Percentiles rank a stretch among this genome's conserved stretches.
These are phyloP conservation scores for Erysiphe pulchra DNA, from an alignment of 2,329 filamentous ascomycete genomes.

Conservation along the genomic window DNA sequence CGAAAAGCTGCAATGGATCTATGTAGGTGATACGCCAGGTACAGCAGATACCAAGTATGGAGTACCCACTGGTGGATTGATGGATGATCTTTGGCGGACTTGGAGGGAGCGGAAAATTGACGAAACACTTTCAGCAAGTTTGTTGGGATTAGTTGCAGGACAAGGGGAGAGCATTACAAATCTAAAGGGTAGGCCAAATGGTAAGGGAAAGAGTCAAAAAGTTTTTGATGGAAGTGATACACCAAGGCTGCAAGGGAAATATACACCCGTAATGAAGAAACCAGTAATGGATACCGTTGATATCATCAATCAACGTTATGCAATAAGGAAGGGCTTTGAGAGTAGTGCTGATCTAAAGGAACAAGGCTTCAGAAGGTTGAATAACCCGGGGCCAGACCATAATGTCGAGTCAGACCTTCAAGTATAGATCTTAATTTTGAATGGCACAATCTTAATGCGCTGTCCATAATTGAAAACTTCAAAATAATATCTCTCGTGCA, in stretches of 20 bases:
- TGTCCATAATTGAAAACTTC: too few relatives aligned
- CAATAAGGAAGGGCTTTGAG: constrained; percentile 31
- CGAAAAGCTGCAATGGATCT: constrained; percentile 53
- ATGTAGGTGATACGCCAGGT: constrained; percentile 40
- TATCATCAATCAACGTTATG: constrained; percentile 33
- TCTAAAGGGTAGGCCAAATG: constrained; percentile 2
- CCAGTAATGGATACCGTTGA: constrained; percentile 22
- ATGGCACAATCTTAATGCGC: too few relatives aligned
- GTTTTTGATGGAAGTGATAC: constrained; percentile 30
- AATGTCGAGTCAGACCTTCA: constrained; percentile 2
- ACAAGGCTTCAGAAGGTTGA: constrained; percentile 9
- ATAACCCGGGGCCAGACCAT: constrained; percentile 5
- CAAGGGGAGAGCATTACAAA: constrained; percentile 13
- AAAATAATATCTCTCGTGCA: too few relatives aligned
- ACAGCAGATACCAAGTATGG: constrained; percentile 35
- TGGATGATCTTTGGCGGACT: constrained; percentile 53
- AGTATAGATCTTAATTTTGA: not conserved
- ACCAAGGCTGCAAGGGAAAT: constrained; percentile 24
- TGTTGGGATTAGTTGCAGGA: constrained; percentile 35
- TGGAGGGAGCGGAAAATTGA: constrained; percentile 80
- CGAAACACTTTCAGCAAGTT: constrained; percentile 51
- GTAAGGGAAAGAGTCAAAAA: constrained; percentile 10
- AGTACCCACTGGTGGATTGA: constrained; percentile 25
- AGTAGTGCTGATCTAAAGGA: constrained; percentile 21
- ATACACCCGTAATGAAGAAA: constrained; percentile 28